Conservation (phyloP, 169 alveolate species). For the Plasmodium falciparum region DNA sequence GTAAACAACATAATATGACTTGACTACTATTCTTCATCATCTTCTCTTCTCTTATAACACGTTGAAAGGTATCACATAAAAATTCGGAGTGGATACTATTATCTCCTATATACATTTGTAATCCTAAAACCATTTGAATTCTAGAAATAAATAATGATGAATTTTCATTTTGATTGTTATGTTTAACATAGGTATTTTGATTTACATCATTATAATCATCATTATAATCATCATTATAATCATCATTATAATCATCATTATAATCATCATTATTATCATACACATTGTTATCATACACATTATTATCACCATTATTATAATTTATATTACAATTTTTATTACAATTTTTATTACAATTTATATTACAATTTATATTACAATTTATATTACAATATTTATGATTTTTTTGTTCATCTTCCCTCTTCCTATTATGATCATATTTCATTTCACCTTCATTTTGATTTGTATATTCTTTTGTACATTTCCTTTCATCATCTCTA, state of each 20-base stretch:
- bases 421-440: background rate
- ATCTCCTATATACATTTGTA: conserved; percentile 71
- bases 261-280: background rate
- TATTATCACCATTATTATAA: too few relatives aligned
- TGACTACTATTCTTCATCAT: conserved; percentile 72
- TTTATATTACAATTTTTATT: too few relatives aligned
- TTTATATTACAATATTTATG: too few relatives aligned
- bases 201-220: background rate
- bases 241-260: background rate
- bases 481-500: background rate
- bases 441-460: too few relatives aligned
- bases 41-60: conserved; percentile 66
- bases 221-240: too few relatives aligned
- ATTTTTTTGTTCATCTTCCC: background rate
- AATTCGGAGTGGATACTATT: conserved; percentile 71
- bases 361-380: too few relatives aligned
- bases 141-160: conserved; percentile 36
- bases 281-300: too few relatives aligned
- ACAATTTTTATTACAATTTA: too few relatives aligned
- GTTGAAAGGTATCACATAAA: conserved; percentile 55
- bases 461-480: too few relatives aligned
- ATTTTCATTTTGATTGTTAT: background rate
- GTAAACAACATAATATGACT: conserved; percentile 48
- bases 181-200: background rate
- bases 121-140: conserved; percentile 65